Evolutionary conservation across 202 grass and related monocot species (phyloP), one percentile per base, ranked within the genome.

Genomic region (Panicum hallii): DNA sequence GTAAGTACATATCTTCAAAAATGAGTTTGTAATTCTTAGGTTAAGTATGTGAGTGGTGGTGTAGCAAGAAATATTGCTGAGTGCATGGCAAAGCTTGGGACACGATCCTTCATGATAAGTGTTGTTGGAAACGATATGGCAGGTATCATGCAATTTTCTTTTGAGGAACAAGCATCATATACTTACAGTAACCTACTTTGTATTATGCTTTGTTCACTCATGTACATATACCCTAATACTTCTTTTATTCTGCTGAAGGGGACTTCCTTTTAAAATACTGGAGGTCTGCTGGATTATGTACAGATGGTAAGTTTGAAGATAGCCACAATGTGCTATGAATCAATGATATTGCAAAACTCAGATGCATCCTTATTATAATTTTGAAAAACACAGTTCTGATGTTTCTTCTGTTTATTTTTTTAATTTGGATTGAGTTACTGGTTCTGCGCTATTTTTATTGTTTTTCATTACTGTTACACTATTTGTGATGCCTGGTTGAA

Each of bases 11-110:
- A 47, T 17, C 14, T 80, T 80, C 20, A 54, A 5, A 5, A 42
- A 20, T 22, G 5, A 75, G 11, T 57, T 75, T 74, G 13, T 56
- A 26, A 63, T 70, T 55, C 60, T 56, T 49, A 98, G 96, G 93
- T 98, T 82, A 90, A 88, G 26, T 98, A 95, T 80, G 67, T 92
- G 16, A 83, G 80, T 53, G 93, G 95, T 50, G 93, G 96, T 78
- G 96, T 98, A 46, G 93, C 88, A 83, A 95, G 96, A 87, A 98
- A 98, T 88, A 86, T 98, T 79, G 96, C 96, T 23, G 96, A 95
- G 90, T 98, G 96, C 86, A 94, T 95, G 93, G 83, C 79, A 73
- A 98, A 98, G 84, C 88, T 98, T 84, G 93, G 93, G 89, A 86
- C 76, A 85, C 91, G 26, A 72, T 71, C 91, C 64, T 93, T 92